Evolutionary conservation across 306 rosid species (phyloP).

Genomic region (Fragaria vesca): DNA sequence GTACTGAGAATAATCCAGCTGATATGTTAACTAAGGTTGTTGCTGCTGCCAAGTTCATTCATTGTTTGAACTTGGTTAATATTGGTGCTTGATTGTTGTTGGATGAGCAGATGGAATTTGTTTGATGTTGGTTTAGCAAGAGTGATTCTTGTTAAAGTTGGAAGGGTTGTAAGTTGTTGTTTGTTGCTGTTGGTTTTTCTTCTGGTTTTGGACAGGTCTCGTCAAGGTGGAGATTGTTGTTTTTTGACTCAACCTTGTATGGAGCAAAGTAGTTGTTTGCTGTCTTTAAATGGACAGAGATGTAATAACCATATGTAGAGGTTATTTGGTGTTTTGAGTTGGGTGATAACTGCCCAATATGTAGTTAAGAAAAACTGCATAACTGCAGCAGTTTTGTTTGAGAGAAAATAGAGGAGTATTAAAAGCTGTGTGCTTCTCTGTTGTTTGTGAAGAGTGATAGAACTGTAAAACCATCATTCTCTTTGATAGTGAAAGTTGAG

Average conservation of each 20-base stretch:
- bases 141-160: not conserved
- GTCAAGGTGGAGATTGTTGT: not conserved
- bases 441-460: no score
- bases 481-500: no score
- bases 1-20: not conserved
- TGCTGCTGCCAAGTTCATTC: not conserved
- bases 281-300: no score
- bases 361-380: no score
- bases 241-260: not conserved
- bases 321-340: no score
- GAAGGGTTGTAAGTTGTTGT: not conserved
- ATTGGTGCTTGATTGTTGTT: not conserved
- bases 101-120: not conserved
- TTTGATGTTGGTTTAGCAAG: not conserved
- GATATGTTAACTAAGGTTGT: not conserved
- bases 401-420: no score
- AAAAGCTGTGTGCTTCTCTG: no score
- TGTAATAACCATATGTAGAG: no score
- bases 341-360: no score
- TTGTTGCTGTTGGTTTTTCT: not conserved
- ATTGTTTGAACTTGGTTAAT: not conserved
- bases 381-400: no score
- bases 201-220: not conserved
- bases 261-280: no score
- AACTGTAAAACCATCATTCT: no score